Conservation (phyloP, 1,284 basidiomycete genomes). For the Ganoderma resinaceum region DNA sequence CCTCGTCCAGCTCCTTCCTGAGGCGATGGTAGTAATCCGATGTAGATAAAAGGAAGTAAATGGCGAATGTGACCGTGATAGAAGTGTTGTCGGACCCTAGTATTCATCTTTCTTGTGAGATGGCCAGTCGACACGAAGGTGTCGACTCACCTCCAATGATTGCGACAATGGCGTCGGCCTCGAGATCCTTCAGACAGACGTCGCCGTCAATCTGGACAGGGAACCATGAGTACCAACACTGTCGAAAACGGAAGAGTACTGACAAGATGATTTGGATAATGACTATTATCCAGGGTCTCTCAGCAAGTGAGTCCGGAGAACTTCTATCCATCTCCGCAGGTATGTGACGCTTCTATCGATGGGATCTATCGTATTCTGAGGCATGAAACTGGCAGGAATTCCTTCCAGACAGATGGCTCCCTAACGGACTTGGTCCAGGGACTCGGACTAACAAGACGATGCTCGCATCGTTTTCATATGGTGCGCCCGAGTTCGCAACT, state of each 20-base stretch:
- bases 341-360: not conserved
- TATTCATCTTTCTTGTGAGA: too few relatives aligned
- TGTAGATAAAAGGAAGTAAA: conserved; percentile 31
- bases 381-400: conserved; percentile 21
- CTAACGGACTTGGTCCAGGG: conserved; percentile 23
- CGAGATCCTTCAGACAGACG: too few relatives aligned
- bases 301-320: conserved; percentile 34
- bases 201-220: too few relatives aligned
- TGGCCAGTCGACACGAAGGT: not conserved
- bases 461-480: conserved; percentile 33
- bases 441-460: conserved; percentile 25
- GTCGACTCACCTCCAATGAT: conserved; percentile 33
- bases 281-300: too few relatives aligned
- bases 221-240: too few relatives aligned
- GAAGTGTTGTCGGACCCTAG: conserved; percentile 31
- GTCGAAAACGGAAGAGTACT: too few relatives aligned
- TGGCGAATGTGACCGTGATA: conserved; percentile 24
- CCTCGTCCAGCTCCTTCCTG: conserved; percentile 32
- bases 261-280: too few relatives aligned
- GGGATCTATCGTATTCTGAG: not conserved
- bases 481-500: conserved; percentile 10
- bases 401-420: conserved; percentile 37
- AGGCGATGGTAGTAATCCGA: conserved; percentile 30
- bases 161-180: conserved; percentile 35
- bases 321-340: conserved; percentile 35